Conservation (phyloP, 1,139 yeast species). For the Saccharomycopsis hybrid region DNA sequence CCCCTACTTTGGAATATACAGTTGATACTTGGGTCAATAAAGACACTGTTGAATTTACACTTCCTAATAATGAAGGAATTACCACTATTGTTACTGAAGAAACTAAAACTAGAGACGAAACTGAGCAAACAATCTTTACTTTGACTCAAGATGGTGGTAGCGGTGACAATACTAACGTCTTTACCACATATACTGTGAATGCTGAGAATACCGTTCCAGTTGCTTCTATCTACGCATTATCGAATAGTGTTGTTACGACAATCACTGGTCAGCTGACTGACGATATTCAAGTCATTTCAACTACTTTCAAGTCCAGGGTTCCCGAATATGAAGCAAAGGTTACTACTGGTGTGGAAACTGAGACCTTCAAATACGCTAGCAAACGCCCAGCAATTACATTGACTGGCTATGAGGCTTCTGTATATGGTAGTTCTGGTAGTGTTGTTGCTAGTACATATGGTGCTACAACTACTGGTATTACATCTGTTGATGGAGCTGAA, state of each 20-base stretch:
- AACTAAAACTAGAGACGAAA: background rate
- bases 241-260: background rate
- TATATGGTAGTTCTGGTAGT: background rate
- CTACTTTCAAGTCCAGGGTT: background rate
- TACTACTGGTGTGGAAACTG: background rate
- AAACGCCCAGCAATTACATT: background rate
- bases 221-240: too few species aligned
- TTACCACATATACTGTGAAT: too few species aligned
- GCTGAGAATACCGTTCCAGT: too few species aligned
- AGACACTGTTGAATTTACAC: background rate
- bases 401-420: background rate
- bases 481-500: background rate
- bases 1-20: too few species aligned
- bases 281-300: background rate
- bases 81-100: too few species aligned
- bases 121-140: background rate
- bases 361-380: background rate
- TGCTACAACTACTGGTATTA: background rate
- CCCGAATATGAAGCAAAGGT: background rate
- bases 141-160: too few species aligned
- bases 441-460: background rate
- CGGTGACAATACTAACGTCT: background rate
- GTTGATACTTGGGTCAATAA: background rate
- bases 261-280: background rate
- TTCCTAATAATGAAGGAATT: background rate